Evolutionary conservation across 2,329 filamentous ascomycete genomes (phyloP), one percentile per base, ranked within the genome.

Genomic region (Apiospora arundinis): DNA sequence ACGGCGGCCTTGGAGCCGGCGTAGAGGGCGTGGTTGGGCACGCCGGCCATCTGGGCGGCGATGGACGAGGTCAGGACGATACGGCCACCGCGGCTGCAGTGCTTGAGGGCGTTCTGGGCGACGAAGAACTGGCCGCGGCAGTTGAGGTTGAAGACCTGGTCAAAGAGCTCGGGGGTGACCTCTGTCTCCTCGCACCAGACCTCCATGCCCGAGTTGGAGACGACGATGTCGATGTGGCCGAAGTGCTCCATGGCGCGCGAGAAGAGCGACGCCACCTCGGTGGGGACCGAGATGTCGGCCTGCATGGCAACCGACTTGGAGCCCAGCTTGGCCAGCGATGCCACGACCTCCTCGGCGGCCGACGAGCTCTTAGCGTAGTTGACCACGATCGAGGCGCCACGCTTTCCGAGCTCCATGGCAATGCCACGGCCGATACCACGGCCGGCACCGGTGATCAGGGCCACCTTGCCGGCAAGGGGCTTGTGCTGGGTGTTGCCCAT

Each of bases 101-200:
- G 85, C 83, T 91, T 91, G 82, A 92, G 92, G 8, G 89, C 92
- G 71, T 92, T 90, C 83, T 93, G 91, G 25, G 92, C 92, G 69
- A 94, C 92, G 81, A 94, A 94, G 85, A 94, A 94, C 82, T 94
- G 91, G 66, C 90, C 91, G 52, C 90, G 86, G 72, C 89, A 87
- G 84, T 93, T 93, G 77, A 93, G 85, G 84, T 90, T 89, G 84
- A 93, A 93, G 75, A 93, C 90, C 76, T 90, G 86, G 82, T 93
- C 91, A 82, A 90, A 93, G 75, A 92, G 91, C 83, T 92, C 91
- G 79, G 90, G 88, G 5, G 89, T 88, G 46, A 93, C 90, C 74
- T 92, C 90, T 78, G 91, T 88, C 75, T 91, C 90, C 80, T 90
- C 87, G 79, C 91, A 91, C 90, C 91, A 93, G 71, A 87, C 88